Conservation (phyloP, 106 monocot genomes). For the Phalaenopsis aphrodite region DNA sequence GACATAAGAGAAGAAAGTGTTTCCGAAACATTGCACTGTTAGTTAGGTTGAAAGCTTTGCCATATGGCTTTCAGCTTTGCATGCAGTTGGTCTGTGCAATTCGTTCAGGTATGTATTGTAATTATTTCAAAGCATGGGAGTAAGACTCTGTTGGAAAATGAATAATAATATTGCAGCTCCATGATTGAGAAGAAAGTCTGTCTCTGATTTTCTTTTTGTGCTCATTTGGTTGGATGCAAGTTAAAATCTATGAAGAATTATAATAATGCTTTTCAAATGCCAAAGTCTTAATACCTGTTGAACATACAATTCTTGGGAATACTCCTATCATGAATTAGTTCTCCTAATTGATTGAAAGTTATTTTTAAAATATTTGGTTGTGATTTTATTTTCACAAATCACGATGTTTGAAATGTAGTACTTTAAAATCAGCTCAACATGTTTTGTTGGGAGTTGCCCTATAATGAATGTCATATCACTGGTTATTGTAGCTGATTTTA, state of each 20-base stretch:
- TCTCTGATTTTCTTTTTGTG: neutral
- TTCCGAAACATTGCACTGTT: slow-evolving; percentile 10
- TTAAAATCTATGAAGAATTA: neutral
- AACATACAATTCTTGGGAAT: too few species aligned
- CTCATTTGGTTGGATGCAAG: neutral
- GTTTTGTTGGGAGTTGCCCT: too few species aligned
- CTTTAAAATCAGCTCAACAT: too few species aligned
- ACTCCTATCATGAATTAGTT: too few species aligned
- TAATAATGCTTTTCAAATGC: neutral
- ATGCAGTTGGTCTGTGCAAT: neutral
- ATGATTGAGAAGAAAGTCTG: neutral
- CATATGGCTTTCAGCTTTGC: neutral
- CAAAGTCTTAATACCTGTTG: neutral
- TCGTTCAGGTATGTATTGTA: slow-evolving; percentile 8
- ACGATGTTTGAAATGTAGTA: too few species aligned
- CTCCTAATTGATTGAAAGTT: too few species aligned
- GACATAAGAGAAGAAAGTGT: neutral
- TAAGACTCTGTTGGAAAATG: neutral
- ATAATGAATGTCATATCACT: too few species aligned
- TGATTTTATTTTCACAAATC: too few species aligned
- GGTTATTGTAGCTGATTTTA: too few species aligned
- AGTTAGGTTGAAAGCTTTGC: neutral
- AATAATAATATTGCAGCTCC: neutral
- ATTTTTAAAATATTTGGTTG: too few species aligned
- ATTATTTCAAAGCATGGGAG: slow-evolving; percentile 2